phyloP scores from a whole-genome alignment of 257 asterid species.

The Nicotiana noctiflora region DNA sequence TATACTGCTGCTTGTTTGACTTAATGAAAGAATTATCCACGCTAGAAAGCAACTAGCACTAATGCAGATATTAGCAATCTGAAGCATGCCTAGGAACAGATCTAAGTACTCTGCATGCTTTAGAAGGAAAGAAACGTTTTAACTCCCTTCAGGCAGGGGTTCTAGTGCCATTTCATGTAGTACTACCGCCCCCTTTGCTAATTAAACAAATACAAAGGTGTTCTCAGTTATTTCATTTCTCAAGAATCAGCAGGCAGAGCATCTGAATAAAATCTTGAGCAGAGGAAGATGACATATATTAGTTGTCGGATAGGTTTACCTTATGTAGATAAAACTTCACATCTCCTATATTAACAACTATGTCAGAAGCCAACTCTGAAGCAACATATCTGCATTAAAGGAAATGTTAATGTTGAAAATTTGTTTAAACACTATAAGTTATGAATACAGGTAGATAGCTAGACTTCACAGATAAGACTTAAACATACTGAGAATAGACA shows the following conservation, averaged over 20 bases:
- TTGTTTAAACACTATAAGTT: background rate
- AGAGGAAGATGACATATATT: background rate
- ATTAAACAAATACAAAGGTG: too few relatives aligned
- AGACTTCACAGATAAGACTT: background rate
- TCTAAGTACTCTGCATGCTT: too few relatives aligned
- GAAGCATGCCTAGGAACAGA: too few relatives aligned
- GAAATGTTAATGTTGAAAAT: background rate
- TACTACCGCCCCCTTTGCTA: background rate
- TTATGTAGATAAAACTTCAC: slow-evolving; percentile 78
- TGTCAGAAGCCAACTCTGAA: slow-evolving; percentile 77
- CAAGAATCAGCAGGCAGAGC: too few relatives aligned
- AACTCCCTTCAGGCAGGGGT: background rate
- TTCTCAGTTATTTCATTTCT: too few relatives aligned
- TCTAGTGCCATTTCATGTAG: background rate
- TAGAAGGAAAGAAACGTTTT: too few relatives aligned
- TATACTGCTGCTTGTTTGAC: too few relatives aligned
- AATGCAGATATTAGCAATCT: too few relatives aligned
- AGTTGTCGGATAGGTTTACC: slow-evolving; percentile 43
- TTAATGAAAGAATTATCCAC: too few relatives aligned
- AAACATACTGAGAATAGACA: background rate
- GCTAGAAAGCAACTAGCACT: too few relatives aligned
- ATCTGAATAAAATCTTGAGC: too few relatives aligned
- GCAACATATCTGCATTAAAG: slow-evolving; percentile 66
- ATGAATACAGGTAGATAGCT: background rate
- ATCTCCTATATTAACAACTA: slow-evolving; percentile 56